Evolutionary conservation across 768 basidiomycete genomes (phyloP), one percentile per base, ranked within the genome.

Genomic region (Austroboletus festivus): DNA sequence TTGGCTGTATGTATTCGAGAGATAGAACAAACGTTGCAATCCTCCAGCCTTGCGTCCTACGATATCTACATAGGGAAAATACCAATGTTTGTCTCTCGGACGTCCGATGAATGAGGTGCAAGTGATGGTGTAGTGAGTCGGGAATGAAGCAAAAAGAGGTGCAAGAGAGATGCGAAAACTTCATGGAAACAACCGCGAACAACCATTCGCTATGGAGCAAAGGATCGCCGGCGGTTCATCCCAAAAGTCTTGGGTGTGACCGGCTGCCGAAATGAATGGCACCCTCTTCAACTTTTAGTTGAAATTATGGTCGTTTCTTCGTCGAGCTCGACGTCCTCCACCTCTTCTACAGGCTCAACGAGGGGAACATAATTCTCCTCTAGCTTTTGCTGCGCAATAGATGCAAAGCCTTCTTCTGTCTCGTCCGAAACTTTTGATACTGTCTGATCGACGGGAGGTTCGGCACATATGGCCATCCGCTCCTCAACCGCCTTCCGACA

Each of bases 361-460:
- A 42, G 20, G 21, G 56, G 57, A 16, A 49, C 42, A 38, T 51
- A 54, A 19, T 61, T 58, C 42, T 68, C 61, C 24, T 55, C 59
- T 38, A 68, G 41, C 38, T 65, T 72, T 21, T 60, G 58, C 41
- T 63, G 63, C 12, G 74, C 75, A 10, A 74, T 61, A 3, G 65
- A 57, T 23, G 79, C 77, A 40, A 79, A 79, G n/a, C 78, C 77
- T 41, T 71, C 72, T 45, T 72, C 73, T 4, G 75, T 80, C 50
- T 77, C 74, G 30, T 79, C 77, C 24, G 73, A 64, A 23, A 66
- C 33, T 34, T 49, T 58, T 19, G 59, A 54, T 50, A 23, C 51
- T 52, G 57, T 11, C 31, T 53, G 51, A 24, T 67, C 59, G 15
- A n/a, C 33, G 19, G 53, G 44, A 40, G 49, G 35, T 39, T 59